phyloP scores from a whole-genome alignment of 2,329 filamentous ascomycete genomes.

The Pseudocercospora eumusae region DNA sequence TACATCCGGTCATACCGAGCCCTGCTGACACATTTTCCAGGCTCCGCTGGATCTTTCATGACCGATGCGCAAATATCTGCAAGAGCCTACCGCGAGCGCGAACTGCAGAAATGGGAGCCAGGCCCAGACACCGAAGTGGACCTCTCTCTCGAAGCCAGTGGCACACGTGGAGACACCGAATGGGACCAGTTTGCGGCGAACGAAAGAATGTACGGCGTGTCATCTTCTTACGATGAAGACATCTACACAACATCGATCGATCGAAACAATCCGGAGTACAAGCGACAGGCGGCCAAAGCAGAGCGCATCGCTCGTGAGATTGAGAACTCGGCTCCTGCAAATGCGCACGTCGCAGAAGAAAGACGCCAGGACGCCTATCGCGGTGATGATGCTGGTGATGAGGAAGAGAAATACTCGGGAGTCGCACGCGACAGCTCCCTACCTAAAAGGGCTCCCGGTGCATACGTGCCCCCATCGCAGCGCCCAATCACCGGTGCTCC shows the following conservation, averaged over 20 bases:
- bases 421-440: constrained; percentile 72
- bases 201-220: constrained; percentile 81
- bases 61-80: constrained; percentile 84
- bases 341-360: constrained; percentile 87
- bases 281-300: constrained; percentile 73
- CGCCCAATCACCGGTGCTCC: constrained; percentile 74
- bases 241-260: constrained; percentile 93
- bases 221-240: constrained; percentile 89
- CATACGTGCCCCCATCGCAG: constrained; percentile 88
- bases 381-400: constrained; percentile 70
- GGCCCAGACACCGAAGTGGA: constrained; percentile 56
- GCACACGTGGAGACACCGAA: constrained; percentile 40
- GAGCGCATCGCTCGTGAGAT: constrained; percentile 88
- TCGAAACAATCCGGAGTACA: constrained; percentile 78
- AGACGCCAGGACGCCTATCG: constrained; percentile 64
- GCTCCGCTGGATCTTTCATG: constrained; percentile 67
- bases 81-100: constrained; percentile 65
- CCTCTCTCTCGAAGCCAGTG: constrained; percentile 61
- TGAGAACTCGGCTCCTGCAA: constrained; percentile 70
- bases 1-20: neutral
- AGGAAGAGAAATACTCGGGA: constrained; percentile 97
- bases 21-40: constrained; percentile 48
- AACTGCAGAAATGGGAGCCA: constrained; percentile 79
- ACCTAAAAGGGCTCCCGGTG: constrained; percentile 60
- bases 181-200: constrained; percentile 98